phyloP scores from a whole-genome alignment of 1,139 yeast species.

The Taphrina confusa region DNA sequence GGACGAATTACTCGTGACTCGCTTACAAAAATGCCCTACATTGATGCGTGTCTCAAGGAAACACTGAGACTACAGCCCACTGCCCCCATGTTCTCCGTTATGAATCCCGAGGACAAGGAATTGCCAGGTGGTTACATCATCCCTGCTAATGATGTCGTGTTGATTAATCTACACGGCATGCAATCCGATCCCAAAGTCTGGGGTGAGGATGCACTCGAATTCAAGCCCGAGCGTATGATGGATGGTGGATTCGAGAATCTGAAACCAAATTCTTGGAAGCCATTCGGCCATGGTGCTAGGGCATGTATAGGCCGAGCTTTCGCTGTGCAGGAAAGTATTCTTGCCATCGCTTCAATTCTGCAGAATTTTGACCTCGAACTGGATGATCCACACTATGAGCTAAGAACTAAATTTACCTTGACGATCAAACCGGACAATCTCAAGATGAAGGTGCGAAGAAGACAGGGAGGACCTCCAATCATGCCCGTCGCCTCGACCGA shows the following conservation, averaged over 20 bases:
- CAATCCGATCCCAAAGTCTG: conserved; percentile 30
- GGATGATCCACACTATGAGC: conserved; percentile 29
- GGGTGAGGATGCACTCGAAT: conserved; percentile 27
- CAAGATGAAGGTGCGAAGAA: conserved; percentile 27
- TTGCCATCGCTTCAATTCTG: conserved; percentile 29
- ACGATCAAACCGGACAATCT: conserved; percentile 33
- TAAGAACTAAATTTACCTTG: conserved; percentile 27
- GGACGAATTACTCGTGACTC: conserved; percentile 31
- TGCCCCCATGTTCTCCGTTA: conserved; percentile 31
- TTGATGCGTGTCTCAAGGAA: conserved; percentile 34
- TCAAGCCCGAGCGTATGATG: conserved; percentile 35
- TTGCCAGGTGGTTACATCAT: conserved; percentile 32
- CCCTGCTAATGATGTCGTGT: conserved; percentile 25
- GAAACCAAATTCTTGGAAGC: conserved; percentile 31
- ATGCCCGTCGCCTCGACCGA: conserved; percentile 28
- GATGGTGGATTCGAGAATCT: conserved; percentile 27
- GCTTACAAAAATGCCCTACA: conserved; percentile 27
- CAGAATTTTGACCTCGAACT: conserved; percentile 33
- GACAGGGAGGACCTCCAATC: conserved; percentile 30
- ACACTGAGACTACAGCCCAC: conserved; percentile 33
- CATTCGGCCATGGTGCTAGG: conserved; percentile 34
- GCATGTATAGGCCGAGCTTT: conserved; percentile 36
- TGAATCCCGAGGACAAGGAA: conserved; percentile 17
- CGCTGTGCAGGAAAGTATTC: conserved; percentile 32
- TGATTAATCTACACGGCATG: conserved; percentile 25